These are phyloP conservation scores for Emmonsiellopsis sp. DNA, from an alignment of 2,329 filamentous ascomycete genomes.

Conservation along the genomic window DNA sequence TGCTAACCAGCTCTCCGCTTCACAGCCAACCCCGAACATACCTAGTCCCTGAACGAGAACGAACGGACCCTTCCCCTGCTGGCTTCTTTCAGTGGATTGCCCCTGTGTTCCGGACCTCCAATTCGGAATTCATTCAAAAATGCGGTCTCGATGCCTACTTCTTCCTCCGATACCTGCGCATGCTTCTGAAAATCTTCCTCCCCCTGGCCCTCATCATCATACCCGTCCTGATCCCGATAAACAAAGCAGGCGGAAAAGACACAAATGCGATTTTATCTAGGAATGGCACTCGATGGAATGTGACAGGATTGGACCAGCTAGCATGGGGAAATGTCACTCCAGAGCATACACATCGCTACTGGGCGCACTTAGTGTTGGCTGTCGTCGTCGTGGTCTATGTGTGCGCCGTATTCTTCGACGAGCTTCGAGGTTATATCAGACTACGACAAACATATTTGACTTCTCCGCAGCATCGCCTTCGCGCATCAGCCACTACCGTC, in stretches of 20 bases:
- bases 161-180: slow-evolving; percentile 82
- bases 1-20: slow-evolving; percentile 10
- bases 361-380: slow-evolving; percentile 76
- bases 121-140: slow-evolving; percentile 84
- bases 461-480: slow-evolving; percentile 84
- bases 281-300: slow-evolving; percentile 35
- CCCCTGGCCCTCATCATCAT: slow-evolving; percentile 70
- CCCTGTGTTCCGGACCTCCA: slow-evolving; percentile 57
- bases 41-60: slow-evolving; percentile 74
- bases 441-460: slow-evolving; percentile 91
- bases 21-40: slow-evolving; percentile 72
- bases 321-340: slow-evolving; percentile 79
- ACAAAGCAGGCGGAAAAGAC: slow-evolving; percentile 63
- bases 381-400: slow-evolving; percentile 72
- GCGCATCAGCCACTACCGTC: slow-evolving; percentile 91
- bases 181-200: slow-evolving; percentile 83
- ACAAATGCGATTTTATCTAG: slow-evolving; percentile 37
- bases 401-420: slow-evolving; percentile 77
- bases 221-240: slow-evolving; percentile 79
- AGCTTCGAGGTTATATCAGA: slow-evolving; percentile 80
- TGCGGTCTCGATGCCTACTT: slow-evolving; percentile 96
- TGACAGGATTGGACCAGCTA: slow-evolving; percentile 68
- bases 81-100: slow-evolving; percentile 46
- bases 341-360: slow-evolving; percentile 59
- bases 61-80: slow-evolving; percentile 63